Percentiles rank a stretch among this genome's conserved stretches.
Conservation (phyloP, 306 rosid genomes). For the Gleditsia sinensis region DNA sequence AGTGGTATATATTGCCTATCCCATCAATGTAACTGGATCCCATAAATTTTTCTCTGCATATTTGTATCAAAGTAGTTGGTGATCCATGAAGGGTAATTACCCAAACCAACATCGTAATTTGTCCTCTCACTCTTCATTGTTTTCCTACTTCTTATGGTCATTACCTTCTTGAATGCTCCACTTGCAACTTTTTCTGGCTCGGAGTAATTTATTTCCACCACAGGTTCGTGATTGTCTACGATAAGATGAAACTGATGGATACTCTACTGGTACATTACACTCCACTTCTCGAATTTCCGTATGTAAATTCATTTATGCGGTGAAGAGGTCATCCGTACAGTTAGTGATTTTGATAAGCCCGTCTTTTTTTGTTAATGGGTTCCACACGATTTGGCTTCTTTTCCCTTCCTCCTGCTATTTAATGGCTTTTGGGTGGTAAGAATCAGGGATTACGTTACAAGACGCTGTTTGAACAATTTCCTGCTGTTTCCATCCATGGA, state of each 20-base stretch:
- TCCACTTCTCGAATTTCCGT: background rate
- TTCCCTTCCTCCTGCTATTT: slow-evolving; percentile 6
- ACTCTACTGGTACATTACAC: background rate
- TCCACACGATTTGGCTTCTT: slow-evolving; percentile 40
- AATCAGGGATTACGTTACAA: background rate
- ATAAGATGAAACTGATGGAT: background rate
- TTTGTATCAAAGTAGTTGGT: too few species aligned
- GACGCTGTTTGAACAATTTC: background rate
- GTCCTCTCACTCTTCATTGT: background rate
- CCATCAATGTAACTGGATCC: background rate
- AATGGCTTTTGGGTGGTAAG: background rate
- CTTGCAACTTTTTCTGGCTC: background rate
- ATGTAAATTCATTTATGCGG: slow-evolving; percentile 38
- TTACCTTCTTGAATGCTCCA: background rate
- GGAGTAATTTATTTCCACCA: background rate
- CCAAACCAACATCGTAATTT: background rate
- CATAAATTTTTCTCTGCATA: background rate
- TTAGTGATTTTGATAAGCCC: slow-evolving; percentile 9
- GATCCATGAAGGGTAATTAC: background rate
- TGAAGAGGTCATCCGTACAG: background rate
- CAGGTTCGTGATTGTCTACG: too few species aligned
- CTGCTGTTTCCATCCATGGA: slow-evolving; percentile 46
- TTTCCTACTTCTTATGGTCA: background rate
- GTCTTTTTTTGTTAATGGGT: slow-evolving; percentile 30
- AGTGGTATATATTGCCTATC: background rate